These are phyloP conservation scores for Pythium angustatum DNA, from an alignment of 352 stramenopile species.

Conservation along the genomic window DNA sequence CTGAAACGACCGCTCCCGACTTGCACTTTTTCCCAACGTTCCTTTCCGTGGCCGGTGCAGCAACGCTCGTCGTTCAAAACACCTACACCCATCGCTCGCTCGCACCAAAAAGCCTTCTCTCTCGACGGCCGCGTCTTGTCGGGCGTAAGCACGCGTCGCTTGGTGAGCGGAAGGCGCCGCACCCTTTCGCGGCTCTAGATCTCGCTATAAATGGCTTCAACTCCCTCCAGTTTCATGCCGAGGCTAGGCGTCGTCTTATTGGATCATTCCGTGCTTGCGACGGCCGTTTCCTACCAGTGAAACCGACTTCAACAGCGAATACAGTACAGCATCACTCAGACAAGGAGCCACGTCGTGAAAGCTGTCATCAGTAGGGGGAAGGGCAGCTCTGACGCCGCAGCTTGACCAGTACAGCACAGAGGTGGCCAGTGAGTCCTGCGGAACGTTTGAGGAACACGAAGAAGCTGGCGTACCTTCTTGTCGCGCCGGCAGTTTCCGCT, in stretches of 20 bases:
- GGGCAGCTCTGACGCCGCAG: conserved; percentile 3
- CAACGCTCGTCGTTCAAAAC: conserved; percentile 13
- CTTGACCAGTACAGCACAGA: conserved; percentile 9
- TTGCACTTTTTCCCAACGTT: conserved; percentile 24
- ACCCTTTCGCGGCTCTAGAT: conserved; percentile 18
- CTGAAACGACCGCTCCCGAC: conserved; percentile 22
- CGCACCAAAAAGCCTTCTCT: conserved; percentile 2
- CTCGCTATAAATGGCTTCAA: conserved; percentile 24
- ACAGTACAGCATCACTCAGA: conserved; percentile 11
- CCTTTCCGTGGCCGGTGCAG: conserved; percentile 25
- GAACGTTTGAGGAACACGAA: conserved; percentile 18
- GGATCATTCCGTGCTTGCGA: conserved; percentile 22
- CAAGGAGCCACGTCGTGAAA: background rate
- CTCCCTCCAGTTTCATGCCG: conserved; percentile 17
- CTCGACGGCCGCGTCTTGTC: conserved; percentile 1
- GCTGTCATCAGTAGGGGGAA: background rate
- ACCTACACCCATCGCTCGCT: background rate
- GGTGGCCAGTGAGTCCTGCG: conserved; percentile 10
- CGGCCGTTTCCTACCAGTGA: conserved; percentile 25
- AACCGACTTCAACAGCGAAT: conserved; percentile 27
- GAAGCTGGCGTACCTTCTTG: conserved; percentile 20
- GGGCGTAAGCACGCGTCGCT: background rate
- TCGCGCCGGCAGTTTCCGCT: background rate
- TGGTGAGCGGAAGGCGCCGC: conserved; percentile 14
- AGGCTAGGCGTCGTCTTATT: background rate